A percentile compares a stretch with the other conserved stretches of the same genome.
These are phyloP conservation scores for Suillus fuscotomentosus DNA, from an alignment of 768 basidiomycete species.

Conservation along the genomic window DNA sequence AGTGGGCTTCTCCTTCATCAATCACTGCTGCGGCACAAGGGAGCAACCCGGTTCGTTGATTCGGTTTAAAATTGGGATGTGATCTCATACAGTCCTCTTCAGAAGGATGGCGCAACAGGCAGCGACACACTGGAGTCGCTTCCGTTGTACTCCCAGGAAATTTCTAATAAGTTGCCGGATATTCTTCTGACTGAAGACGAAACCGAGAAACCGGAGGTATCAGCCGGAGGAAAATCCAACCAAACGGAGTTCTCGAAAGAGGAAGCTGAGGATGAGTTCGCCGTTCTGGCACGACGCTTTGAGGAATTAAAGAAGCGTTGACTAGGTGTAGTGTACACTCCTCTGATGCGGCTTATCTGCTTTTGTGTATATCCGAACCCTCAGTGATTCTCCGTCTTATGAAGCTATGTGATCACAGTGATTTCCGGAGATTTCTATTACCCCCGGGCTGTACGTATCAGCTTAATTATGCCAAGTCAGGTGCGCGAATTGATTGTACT, in stretches of 20 bases:
- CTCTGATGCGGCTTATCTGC: conserved; percentile 1
- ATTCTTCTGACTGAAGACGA: conserved; percentile 51
- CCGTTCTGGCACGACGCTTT: conserved; percentile 74
- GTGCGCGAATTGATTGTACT: conserved; percentile 3
- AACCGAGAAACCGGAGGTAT: conserved; percentile 27
- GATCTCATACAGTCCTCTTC: background rate
- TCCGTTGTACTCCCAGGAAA: conserved; percentile 27
- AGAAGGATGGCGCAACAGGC: conserved; percentile 6
- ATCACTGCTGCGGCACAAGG: conserved; percentile 31
- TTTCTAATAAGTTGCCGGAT: conserved; percentile 44
- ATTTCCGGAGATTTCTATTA: conserved; percentile 1
- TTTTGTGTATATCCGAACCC: conserved; percentile 2
- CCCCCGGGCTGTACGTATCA: conserved; percentile 7
- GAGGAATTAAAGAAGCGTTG: conserved; percentile 84
- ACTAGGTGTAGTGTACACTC: conserved; percentile 8
- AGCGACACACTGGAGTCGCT: conserved; percentile 18
- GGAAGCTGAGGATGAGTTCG: conserved; percentile 65
- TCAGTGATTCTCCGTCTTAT: background rate
- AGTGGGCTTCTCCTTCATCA: conserved; percentile 51
- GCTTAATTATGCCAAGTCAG: conserved; percentile 5
- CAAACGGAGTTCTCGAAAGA: conserved; percentile 11
- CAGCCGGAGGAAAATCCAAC: conserved; percentile 4
- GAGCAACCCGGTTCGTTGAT: conserved; percentile 38
- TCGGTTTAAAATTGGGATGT: background rate
- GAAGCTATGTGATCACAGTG: background rate